Conservation (phyloP, 2,329 filamentous ascomycete genomes). For the Phialocephala subalpina region DNA sequence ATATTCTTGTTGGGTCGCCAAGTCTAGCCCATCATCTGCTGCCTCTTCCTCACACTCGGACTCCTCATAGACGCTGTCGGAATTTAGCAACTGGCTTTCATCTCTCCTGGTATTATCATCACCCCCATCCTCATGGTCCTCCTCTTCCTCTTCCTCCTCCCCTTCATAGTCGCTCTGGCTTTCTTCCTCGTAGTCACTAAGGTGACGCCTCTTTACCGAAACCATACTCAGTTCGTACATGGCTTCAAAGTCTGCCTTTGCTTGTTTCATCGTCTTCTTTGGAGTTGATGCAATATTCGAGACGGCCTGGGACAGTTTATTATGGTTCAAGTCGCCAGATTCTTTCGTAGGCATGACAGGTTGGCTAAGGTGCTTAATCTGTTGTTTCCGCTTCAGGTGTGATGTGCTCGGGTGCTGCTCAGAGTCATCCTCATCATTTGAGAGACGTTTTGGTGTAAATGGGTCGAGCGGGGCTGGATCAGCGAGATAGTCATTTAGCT, state of each 20-base stretch:
- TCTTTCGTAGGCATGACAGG: background rate
- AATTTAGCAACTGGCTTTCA: background rate
- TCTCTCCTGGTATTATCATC: background rate
- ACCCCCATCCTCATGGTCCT: background rate
- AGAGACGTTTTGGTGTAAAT: background rate
- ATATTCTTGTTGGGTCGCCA: background rate
- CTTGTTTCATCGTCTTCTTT: background rate
- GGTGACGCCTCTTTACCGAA: background rate
- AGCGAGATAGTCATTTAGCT: background rate
- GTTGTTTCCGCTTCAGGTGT: slow-evolving; percentile 5
- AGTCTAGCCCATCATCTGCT: background rate
- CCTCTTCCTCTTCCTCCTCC: background rate
- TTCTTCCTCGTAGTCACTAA: background rate
- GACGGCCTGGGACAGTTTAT: background rate
- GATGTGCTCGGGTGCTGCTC: slow-evolving; percentile 9
- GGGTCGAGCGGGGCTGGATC: background rate
- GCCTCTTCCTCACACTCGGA: background rate
- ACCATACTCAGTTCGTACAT: background rate
- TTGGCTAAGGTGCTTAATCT: background rate
- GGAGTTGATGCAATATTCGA: background rate
- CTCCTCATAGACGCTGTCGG: background rate
- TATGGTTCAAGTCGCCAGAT: background rate
- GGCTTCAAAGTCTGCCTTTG: background rate
- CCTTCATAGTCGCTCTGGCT: background rate
- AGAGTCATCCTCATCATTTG: background rate